Conservation (phyloP, 768 basidiomycete species). For the Punctularia strigosozonata region DNA sequence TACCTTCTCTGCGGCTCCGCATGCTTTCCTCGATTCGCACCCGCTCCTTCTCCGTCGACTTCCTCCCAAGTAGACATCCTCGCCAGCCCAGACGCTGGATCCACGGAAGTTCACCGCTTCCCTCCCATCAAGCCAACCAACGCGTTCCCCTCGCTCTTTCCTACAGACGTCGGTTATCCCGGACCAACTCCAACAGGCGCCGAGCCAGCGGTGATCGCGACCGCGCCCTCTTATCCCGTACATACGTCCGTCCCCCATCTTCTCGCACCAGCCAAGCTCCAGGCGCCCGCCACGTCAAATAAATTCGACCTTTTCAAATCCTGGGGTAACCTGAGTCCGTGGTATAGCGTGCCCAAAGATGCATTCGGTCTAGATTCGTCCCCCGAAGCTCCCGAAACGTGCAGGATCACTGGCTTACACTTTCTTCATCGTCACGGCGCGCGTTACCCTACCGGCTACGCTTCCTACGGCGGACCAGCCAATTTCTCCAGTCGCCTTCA, state of each 20-base stretch:
- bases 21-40: slow-evolving; percentile 20
- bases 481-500: slow-evolving; percentile 46
- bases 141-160: slow-evolving; percentile 58
- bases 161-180: slow-evolving; percentile 64
- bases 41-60: not conserved
- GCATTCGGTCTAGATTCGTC: slow-evolving; percentile 65
- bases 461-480: slow-evolving; percentile 49
- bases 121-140: slow-evolving; percentile 72
- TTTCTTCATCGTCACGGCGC: slow-evolving; percentile 79
- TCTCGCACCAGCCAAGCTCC: slow-evolving; percentile 35
- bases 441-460: slow-evolving; percentile 49
- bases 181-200: slow-evolving; percentile 75
- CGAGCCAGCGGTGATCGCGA: slow-evolving; percentile 59
- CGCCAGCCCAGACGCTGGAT: slow-evolving; percentile 62
- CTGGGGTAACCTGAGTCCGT: slow-evolving; percentile 82
- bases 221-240: slow-evolving; percentile 68
- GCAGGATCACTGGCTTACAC: slow-evolving; percentile 63
- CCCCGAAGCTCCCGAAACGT: slow-evolving; percentile 58
- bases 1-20: slow-evolving; percentile 30
- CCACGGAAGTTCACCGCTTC: slow-evolving; percentile 54
- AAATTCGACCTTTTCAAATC: slow-evolving; percentile 59
- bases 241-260: slow-evolving; percentile 62
- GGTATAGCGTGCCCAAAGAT: slow-evolving; percentile 61
- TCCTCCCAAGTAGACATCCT: slow-evolving; percentile 17
- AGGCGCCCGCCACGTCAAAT: no score